phyloP scores from a whole-genome alignment of 2,329 filamentous ascomycete species.

The Aspergillus viridinutans region DNA sequence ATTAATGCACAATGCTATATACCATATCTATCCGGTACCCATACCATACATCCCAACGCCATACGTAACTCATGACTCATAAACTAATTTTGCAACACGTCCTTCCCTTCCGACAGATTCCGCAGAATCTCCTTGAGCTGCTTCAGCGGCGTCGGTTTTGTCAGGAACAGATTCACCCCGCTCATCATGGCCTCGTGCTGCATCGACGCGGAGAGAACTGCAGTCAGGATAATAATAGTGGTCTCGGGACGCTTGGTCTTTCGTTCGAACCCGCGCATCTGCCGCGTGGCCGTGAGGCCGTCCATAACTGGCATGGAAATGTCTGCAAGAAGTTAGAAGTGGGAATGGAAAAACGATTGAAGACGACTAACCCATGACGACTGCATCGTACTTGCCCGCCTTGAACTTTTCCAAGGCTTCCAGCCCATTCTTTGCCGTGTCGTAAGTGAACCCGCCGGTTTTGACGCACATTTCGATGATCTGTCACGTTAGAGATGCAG shows the following conservation, averaged over 20 bases:
- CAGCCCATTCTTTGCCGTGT: constrained; percentile 13
- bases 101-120: constrained; percentile 1
- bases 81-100: not conserved
- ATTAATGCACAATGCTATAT: not conserved
- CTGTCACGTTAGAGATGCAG: constrained; percentile 1
- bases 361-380: constrained; percentile 21
- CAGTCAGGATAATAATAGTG: constrained; percentile 24
- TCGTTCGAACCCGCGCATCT: constrained; percentile 24
- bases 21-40: not conserved
- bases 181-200: constrained; percentile 23
- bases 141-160: constrained; percentile 26
- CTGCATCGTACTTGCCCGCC: constrained; percentile 7
- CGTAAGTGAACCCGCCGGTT: constrained; percentile 10
- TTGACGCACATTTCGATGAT: constrained; percentile 15
- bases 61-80: not conserved
- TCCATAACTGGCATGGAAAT: constrained; percentile 36
- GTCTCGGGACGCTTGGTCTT: constrained; percentile 2
- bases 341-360: not conserved
- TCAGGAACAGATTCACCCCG: constrained; percentile 26
- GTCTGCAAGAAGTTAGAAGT: constrained; percentile 14
- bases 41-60: not conserved
- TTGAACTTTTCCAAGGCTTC: constrained; percentile 18
- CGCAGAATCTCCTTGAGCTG: constrained; percentile 11
- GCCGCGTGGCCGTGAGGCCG: constrained; percentile 24
- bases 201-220: constrained; percentile 21